A percentile compares a stretch with the other conserved stretches of the same genome.
Evolutionary conservation across 1,284 basidiomycete genomes (phyloP).

Genomic region (Cutaneotrichosporon sp.): DNA sequence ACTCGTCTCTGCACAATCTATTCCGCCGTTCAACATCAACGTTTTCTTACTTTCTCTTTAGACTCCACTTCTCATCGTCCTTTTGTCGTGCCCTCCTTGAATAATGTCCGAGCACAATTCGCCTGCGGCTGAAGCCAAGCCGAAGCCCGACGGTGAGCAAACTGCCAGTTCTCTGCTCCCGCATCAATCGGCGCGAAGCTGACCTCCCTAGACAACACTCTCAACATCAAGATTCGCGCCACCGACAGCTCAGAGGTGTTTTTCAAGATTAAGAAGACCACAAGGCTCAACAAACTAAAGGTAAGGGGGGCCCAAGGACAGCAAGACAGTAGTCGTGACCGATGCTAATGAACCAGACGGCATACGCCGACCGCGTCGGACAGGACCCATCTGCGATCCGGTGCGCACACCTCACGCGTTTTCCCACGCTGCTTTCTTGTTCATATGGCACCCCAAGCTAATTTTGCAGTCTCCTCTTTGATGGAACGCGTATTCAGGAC

Average conservation of each 20-base stretch:
- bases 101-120: slow-evolving; percentile 64
- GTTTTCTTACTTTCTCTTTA: not conserved
- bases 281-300: slow-evolving; percentile 81
- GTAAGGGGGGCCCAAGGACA: too few relatives aligned
- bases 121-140: slow-evolving; percentile 53
- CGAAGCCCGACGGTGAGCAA: slow-evolving; percentile 56
- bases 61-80: not conserved
- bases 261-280: slow-evolving; percentile 96
- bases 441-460: not conserved
- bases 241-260: slow-evolving; percentile 83
- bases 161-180: too few relatives aligned
- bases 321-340: not conserved
- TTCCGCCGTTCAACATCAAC: too few relatives aligned
- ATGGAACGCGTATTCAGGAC: slow-evolving; percentile 73
- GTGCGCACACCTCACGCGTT: slow-evolving; percentile 52
- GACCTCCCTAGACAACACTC: slow-evolving; percentile 56
- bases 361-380: slow-evolving; percentile 89
- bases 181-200: too few relatives aligned
- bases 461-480: slow-evolving; percentile 69
- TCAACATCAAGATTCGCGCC: slow-evolving; percentile 79
- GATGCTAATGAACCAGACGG: slow-evolving; percentile 56
- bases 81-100: too few relatives aligned
- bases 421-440: too few relatives aligned
- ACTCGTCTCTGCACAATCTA: too few relatives aligned
- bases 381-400: slow-evolving; percentile 80